A percentile compares a stretch with the other conserved stretches of the same genome.
phyloP scores from a whole-genome alignment of 2,329 filamentous ascomycete species.

The Ascochyta rabiei region DNA sequence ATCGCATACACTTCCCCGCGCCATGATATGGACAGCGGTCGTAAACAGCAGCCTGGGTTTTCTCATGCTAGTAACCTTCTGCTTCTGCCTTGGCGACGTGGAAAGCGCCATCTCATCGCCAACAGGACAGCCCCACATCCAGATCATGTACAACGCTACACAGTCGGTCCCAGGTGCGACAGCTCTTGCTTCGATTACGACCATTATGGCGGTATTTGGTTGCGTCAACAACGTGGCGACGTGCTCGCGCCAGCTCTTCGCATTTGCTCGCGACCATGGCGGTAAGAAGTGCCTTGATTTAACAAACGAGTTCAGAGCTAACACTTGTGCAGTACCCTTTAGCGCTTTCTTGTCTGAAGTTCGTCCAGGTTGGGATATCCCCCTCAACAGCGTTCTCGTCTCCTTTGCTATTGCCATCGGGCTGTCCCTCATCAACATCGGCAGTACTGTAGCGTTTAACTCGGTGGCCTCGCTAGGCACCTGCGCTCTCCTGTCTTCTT shows the following conservation, averaged over 20 bases:
- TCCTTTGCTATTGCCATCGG: constrained; percentile 49
- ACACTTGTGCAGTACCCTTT: constrained; percentile 28
- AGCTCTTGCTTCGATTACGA: constrained; percentile 32
- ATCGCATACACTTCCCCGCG: constrained; percentile 44
- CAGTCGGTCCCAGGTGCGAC: constrained; percentile 28
- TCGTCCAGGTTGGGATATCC: constrained; percentile 35
- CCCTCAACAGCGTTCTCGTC: constrained; percentile 54
- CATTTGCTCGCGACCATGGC: constrained; percentile 42
- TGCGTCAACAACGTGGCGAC: constrained; percentile 36
- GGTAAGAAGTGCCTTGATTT: too few relatives aligned
- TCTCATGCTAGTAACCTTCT: constrained; percentile 45
- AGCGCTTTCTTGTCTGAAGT: constrained; percentile 20
- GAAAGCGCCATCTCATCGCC: not conserved
- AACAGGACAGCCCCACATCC: not conserved
- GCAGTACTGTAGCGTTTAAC: constrained; percentile 46
- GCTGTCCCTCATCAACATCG: constrained; percentile 58
- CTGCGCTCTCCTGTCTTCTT: constrained; percentile 32
- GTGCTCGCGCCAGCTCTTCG: constrained; percentile 43
- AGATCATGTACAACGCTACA: constrained; percentile 2
- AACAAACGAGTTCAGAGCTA: too few relatives aligned
- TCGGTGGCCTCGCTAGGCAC: constrained; percentile 32
- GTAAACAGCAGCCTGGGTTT: constrained; percentile 9
- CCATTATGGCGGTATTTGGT: constrained; percentile 34
- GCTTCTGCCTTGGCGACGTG: constrained; percentile 29
- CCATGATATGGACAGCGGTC: constrained; percentile 48